A percentile compares a stretch with the other conserved stretches of the same genome.
These are phyloP conservation scores for Quercus phellos DNA, from an alignment of 331 rosid genomes.

Conservation along the genomic window DNA sequence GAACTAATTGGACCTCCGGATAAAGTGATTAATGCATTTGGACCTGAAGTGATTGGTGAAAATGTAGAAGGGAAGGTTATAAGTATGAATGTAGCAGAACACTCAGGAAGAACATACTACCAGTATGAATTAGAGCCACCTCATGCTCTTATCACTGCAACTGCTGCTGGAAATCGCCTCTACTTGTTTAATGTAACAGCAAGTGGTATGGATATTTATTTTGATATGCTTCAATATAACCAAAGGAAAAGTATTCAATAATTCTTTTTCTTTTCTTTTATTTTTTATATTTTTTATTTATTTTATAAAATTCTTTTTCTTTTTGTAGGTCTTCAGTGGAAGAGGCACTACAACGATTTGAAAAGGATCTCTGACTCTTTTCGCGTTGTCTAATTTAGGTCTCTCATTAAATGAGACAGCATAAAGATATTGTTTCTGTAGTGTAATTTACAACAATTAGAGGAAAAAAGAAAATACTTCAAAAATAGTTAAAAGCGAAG, in stretches of 20 bases:
- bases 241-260: slow-evolving; percentile 8
- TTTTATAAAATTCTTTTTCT: background rate
- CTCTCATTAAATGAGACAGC: slow-evolving; percentile 18
- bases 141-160: slow-evolving; percentile 81
- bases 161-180: slow-evolving; percentile 94
- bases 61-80: slow-evolving; percentile 92
- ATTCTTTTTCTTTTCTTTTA: background rate
- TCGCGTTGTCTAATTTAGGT: slow-evolving; percentile 49
- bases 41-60: slow-evolving; percentile 93
- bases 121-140: slow-evolving; percentile 97
- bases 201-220: slow-evolving; percentile 47
- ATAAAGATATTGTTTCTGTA: background rate
- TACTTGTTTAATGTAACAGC: slow-evolving; percentile 81
- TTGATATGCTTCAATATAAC: slow-evolving; percentile 5
- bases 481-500: background rate
- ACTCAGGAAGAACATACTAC: slow-evolving; percentile 82
- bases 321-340: slow-evolving; percentile 96
- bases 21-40: slow-evolving; percentile 80
- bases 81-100: slow-evolving; percentile 48
- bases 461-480: background rate
- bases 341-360: slow-evolving; percentile 75
- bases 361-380: slow-evolving; percentile 71
- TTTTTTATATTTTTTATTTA: no score
- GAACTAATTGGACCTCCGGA: slow-evolving; percentile 88
- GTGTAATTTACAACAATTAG: background rate